A percentile compares a stretch with the other conserved stretches of the same genome.
These are phyloP conservation scores for Trichoderma cornu-damae DNA, from an alignment of 2,329 filamentous ascomycete species.

Conservation along the genomic window DNA sequence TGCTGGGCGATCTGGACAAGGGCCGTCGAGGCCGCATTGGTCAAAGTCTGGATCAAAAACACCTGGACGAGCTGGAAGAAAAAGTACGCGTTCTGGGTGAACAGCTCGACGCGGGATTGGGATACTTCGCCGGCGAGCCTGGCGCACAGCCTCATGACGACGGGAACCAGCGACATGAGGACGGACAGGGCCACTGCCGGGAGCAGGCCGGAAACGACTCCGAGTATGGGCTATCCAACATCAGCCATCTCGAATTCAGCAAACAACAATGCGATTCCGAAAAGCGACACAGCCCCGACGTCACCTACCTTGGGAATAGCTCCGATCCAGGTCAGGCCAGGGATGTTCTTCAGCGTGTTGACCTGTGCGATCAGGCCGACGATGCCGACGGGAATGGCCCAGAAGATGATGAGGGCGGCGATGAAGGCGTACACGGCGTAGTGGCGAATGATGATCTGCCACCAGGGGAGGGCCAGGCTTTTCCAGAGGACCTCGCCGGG, in stretches of 20 bases:
- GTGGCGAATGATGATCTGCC: conserved; percentile 67
- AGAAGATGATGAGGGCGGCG: conserved; percentile 74
- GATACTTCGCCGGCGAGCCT: conserved; percentile 76
- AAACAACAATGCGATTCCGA: too few relatives aligned
- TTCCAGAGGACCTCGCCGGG: conserved; percentile 83
- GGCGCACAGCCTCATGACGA: conserved; percentile 60
- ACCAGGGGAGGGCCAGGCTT: conserved; percentile 65
- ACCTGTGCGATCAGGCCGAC: conserved; percentile 86
- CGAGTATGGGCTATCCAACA: conserved; percentile 56
- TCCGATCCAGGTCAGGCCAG: conserved; percentile 69
- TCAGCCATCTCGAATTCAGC: too few relatives aligned
- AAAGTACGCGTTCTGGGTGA: conserved; percentile 89
- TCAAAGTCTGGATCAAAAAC: conserved; percentile 79
- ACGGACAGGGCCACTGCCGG: conserved; percentile 74
- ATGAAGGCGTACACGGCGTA: conserved; percentile 62
- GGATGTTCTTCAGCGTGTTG: conserved; percentile 59
- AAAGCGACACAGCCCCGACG: not conserved
- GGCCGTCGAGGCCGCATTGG: conserved; percentile 70
- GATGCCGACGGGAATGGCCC: conserved; percentile 68
- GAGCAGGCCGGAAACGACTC: conserved; percentile 76
- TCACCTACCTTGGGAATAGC: conserved; percentile 52
- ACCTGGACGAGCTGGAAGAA: conserved; percentile 89
- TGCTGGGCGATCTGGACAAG: conserved; percentile 57
- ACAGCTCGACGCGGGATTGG: conserved; percentile 73
- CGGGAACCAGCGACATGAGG: conserved; percentile 77